Percentiles rank a stretch among this genome's conserved stretches.
phyloP scores from a whole-genome alignment of 352 stramenopile species.

The Elongisporangium anandrum region DNA sequence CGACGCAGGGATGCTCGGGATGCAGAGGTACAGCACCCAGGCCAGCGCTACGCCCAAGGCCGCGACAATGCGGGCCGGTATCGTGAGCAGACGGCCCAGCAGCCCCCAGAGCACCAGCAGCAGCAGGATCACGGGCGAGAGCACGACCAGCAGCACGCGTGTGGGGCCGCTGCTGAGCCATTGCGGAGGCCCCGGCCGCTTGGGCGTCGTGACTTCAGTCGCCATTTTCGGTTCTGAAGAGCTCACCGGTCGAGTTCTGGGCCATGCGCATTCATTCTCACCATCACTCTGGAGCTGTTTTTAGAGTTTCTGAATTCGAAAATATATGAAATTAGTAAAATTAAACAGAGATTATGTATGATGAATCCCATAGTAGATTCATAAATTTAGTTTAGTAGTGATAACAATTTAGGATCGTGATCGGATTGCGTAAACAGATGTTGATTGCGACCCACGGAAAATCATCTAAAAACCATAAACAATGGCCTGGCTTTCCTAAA shows the following conservation, averaged over 20 bases:
- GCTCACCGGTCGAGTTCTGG: background rate
- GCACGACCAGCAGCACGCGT: constrained; percentile 25
- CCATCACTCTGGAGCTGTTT: background rate
- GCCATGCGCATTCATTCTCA: background rate
- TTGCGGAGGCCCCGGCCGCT: background rate
- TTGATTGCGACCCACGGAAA: background rate
- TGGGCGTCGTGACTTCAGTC: background rate
- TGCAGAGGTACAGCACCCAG: constrained; percentile 50
- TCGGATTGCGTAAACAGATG: background rate
- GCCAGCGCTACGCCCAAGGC: constrained; percentile 15
- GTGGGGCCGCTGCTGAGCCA: background rate
- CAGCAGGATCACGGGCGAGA: constrained; percentile 38
- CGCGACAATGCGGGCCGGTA: constrained; percentile 29
- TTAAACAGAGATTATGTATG: no score
- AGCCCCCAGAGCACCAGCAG: constrained; percentile 52
- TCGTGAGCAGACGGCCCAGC: constrained; percentile 43
- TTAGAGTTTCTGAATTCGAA: background rate
- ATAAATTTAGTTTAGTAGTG: background rate
- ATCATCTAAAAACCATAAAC: no score
- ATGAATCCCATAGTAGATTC: no score
- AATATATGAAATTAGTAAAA: background rate
- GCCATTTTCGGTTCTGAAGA: background rate
- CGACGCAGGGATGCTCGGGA: constrained; percentile 35
- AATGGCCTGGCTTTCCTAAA: no score
- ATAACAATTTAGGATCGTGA: background rate